Evolutionary conservation across 768 basidiomycete genomes (phyloP).

Genomic region (Lactifluus echinatus): DNA sequence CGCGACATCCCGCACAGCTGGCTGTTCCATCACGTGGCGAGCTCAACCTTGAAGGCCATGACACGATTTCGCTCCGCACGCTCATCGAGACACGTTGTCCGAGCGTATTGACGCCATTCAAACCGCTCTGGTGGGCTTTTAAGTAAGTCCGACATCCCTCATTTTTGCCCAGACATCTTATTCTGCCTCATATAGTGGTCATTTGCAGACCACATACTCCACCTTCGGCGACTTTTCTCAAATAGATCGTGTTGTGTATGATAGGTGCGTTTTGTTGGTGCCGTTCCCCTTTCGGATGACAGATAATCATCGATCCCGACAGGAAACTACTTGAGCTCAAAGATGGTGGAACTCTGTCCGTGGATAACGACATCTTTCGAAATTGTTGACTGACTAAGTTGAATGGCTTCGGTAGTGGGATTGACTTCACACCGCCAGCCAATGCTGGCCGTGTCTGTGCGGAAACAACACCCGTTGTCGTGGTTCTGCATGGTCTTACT

Average conservation of each 20-base stretch:
- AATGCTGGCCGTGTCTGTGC: constrained; percentile 22
- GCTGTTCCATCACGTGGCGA: not conserved
- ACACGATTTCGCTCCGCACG: constrained; percentile 20
- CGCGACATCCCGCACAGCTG: constrained; percentile 1
- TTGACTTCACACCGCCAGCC: constrained; percentile 49
- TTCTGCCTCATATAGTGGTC: constrained; percentile 29
- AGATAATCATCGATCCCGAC: constrained; percentile 19
- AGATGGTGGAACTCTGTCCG: constrained; percentile 61
- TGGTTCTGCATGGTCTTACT: constrained; percentile 44
- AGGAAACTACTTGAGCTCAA: constrained; percentile 39
- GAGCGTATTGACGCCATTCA: constrained; percentile 24
- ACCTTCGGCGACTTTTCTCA: constrained; percentile 52
- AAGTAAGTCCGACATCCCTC: constrained; percentile 20
- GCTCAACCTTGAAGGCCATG: not conserved
- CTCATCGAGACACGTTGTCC: constrained; percentile 25
- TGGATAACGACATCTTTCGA: constrained; percentile 6
- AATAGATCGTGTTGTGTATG: constrained; percentile 45
- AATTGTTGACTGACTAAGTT: not conserved
- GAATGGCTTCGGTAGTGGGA: constrained; percentile 33
- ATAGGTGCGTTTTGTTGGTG: constrained; percentile 33
- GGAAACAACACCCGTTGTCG: constrained; percentile 41
- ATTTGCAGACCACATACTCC: constrained; percentile 56
- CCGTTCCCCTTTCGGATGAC: not conserved
- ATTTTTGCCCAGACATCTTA: not conserved
- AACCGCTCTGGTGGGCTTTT: constrained; percentile 27